Evolutionary conservation across 2,329 filamentous ascomycete species (phyloP).

Genomic region (Diplodia scrobiculata): DNA sequence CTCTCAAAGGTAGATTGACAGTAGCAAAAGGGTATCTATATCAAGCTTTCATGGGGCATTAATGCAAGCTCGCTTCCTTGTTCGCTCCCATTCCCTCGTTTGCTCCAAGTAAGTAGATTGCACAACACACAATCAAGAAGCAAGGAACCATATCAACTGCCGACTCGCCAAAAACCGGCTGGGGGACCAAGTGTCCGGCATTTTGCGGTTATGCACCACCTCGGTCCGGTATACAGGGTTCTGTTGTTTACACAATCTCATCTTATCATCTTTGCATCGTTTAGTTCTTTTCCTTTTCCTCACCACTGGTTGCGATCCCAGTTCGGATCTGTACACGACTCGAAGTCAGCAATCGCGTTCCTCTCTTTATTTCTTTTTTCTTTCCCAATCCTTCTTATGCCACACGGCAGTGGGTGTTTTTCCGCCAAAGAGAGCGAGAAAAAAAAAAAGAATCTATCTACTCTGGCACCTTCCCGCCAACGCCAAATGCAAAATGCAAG

Average conservation of each 20-base stretch:
- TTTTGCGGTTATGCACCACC: background rate
- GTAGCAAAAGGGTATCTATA: conserved; percentile 27
- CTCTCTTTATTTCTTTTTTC: background rate
- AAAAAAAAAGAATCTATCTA: background rate
- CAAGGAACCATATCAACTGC: background rate
- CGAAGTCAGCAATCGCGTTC: background rate
- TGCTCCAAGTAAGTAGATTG: background rate
- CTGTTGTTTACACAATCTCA: conserved; percentile 17
- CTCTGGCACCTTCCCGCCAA: background rate
- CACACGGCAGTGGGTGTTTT: background rate
- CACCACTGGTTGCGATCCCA: conserved; percentile 30
- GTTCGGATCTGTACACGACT: conserved; percentile 19
- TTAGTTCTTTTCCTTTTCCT: background rate
- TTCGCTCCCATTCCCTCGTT: background rate
- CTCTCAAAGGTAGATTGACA: conserved; percentile 22
- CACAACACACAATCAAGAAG: background rate
- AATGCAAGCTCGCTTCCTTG: conserved; percentile 24
- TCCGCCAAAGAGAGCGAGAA: background rate
- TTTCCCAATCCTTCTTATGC: background rate
- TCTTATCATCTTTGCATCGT: background rate
- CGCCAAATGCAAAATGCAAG: background rate
- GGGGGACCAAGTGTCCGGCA: background rate
- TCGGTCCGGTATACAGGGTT: background rate
- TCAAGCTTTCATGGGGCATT: conserved; percentile 24
- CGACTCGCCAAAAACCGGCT: background rate